Conservation (phyloP, 2,329 filamentous ascomycete genomes). For the Oidium heveae region DNA sequence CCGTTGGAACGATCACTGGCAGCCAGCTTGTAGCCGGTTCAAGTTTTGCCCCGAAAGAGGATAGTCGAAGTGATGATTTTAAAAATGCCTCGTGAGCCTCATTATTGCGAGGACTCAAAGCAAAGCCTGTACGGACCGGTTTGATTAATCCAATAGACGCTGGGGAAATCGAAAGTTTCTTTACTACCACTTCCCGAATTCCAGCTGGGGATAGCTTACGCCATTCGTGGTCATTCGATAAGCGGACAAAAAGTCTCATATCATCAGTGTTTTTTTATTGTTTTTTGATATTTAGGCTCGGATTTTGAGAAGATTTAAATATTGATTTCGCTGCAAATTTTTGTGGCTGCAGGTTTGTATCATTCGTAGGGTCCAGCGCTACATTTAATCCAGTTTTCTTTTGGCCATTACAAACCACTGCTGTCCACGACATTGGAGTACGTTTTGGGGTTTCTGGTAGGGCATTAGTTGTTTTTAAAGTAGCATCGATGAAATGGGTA, state of each 20-base stretch:
- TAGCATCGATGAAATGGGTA: not conserved
- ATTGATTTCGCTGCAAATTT: not conserved
- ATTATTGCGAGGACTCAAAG: not conserved
- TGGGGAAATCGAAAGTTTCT: not conserved
- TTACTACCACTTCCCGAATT: not conserved
- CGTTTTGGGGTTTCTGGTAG: not conserved
- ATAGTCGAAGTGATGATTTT: slow-evolving; percentile 1
- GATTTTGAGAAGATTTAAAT: not conserved
- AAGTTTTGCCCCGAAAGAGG: not conserved
- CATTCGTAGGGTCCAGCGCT: not conserved
- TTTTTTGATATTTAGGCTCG: not conserved
- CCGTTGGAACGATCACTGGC: not conserved
- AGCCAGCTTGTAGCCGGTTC: not conserved
- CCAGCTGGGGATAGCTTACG: not conserved
- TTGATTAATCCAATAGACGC: not conserved
- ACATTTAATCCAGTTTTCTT: not conserved
- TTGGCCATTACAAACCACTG: not conserved
- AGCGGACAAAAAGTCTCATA: not conserved
- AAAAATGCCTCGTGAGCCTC: slow-evolving; percentile 4
- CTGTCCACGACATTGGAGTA: not conserved
- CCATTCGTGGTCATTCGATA: not conserved
- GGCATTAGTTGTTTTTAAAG: not conserved
- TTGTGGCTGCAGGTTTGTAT: not conserved
- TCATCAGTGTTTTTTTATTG: not conserved
- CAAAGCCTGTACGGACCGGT: not conserved